Evolutionary conservation across 2,329 filamentous ascomycete species (phyloP).

Genomic region (Colletotrichum tropicale): DNA sequence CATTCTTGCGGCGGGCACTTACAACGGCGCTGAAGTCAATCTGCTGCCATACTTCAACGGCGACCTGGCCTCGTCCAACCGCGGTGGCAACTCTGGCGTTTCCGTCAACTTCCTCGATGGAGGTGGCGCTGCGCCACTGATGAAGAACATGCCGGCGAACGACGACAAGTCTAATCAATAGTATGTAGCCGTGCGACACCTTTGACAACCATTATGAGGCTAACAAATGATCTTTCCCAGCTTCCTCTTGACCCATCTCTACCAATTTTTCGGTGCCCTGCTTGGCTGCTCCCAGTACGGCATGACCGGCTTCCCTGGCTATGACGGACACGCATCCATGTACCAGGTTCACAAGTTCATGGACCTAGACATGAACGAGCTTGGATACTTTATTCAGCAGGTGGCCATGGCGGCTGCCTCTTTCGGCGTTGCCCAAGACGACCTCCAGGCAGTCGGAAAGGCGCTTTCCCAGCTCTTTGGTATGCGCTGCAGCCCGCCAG

Average conservation of each 20-base stretch:
- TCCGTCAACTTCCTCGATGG: constrained; percentile 67
- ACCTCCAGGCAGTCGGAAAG: constrained; percentile 52
- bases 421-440: constrained; percentile 61
- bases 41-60: constrained; percentile 66
- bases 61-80: constrained; percentile 57
- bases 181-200: constrained; percentile 36
- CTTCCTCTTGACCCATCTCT: constrained; percentile 64
- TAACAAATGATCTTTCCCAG: constrained; percentile 30
- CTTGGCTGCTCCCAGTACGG: constrained; percentile 60
- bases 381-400: constrained; percentile 65
- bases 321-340: constrained; percentile 49
- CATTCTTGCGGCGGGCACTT: constrained; percentile 56
- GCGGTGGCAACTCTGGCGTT: constrained; percentile 45
- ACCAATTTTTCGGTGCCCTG: constrained; percentile 64
- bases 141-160: constrained; percentile 59
- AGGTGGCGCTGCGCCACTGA: constrained; percentile 59
- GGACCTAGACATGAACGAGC: constrained; percentile 53
- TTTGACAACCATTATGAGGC: not conserved
- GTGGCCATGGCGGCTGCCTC: constrained; percentile 60
- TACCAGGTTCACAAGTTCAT: constrained; percentile 65
- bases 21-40: constrained; percentile 57
- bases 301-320: constrained; percentile 52
- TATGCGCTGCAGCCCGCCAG: constrained; percentile 52
- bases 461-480: constrained; percentile 57
- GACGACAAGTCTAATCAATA: constrained; percentile 58